Conservation (phyloP, 345 rosid genomes). For the Luvunga scandens region DNA sequence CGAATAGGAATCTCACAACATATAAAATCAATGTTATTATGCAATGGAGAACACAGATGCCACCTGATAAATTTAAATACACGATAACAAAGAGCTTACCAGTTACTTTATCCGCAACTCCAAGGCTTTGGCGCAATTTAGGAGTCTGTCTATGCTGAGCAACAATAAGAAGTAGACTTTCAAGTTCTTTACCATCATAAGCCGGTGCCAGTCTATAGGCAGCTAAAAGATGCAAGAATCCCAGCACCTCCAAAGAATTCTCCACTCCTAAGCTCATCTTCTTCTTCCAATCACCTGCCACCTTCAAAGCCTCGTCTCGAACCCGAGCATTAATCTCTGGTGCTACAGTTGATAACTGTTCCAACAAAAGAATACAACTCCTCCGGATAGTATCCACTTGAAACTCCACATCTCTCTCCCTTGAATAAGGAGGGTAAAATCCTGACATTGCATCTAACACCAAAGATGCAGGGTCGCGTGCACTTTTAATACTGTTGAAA, state of each 20-base stretch:
- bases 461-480: slow-evolving; percentile 38
- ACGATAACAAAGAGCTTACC: slow-evolving; percentile 21
- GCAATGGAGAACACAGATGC: neutral
- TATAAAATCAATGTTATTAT: neutral
- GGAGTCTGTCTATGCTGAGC: slow-evolving; percentile 27
- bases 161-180: slow-evolving; percentile 20
- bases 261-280: too few species aligned
- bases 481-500: slow-evolving; percentile 14
- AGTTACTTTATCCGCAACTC: slow-evolving; percentile 22
- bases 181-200: slow-evolving; percentile 28
- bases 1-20: neutral
- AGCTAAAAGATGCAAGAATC: too few species aligned
- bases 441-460: too few species aligned
- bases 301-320: slow-evolving; percentile 20
- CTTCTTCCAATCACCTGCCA: slow-evolving; percentile 29
- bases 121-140: slow-evolving; percentile 26
- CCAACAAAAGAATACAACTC: too few species aligned
- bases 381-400: too few species aligned
- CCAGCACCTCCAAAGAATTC: too few species aligned
- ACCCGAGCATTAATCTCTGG: slow-evolving; percentile 22
- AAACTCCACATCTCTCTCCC: too few species aligned
- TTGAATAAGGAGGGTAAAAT: too few species aligned
- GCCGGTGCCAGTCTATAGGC: neutral
- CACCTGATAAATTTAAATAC: neutral
- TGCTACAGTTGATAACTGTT: slow-evolving; percentile 4